A percentile compares a stretch with the other conserved stretches of the same genome.
Conservation (phyloP, 2,329 filamentous ascomycete genomes). For the Calycina herbarum region DNA sequence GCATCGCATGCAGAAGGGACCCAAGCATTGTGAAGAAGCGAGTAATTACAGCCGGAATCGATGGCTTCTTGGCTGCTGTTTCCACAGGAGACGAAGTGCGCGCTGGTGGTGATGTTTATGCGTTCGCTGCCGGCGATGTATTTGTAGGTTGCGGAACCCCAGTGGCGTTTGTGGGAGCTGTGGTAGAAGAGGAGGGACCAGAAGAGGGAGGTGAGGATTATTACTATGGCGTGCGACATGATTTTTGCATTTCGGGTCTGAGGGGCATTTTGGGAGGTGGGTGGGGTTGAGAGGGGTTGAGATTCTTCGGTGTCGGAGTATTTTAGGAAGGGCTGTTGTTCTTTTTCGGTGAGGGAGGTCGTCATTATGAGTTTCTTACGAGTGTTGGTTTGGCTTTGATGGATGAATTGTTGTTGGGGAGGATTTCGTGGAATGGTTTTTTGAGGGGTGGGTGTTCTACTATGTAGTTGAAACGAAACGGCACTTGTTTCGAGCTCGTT, state of each 20-base stretch:
- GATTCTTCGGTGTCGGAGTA: neutral
- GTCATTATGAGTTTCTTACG: neutral
- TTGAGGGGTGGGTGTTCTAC: neutral
- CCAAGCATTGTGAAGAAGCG: neutral
- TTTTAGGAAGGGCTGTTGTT: neutral
- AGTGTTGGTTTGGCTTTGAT: neutral
- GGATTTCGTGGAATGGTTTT: neutral
- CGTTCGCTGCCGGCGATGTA: neutral
- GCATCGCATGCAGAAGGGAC: neutral
- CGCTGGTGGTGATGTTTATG: neutral
- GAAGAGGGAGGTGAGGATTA: neutral
- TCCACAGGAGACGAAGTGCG: neutral
- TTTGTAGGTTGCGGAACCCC: neutral
- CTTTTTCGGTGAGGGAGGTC: neutral
- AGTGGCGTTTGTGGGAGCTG: neutral
- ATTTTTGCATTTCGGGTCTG: neutral
- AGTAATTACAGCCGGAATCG: neutral
- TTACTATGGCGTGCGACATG: neutral
- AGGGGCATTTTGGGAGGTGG: neutral
- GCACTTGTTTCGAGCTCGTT: neutral
- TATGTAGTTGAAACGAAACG: slow-evolving; percentile 3
- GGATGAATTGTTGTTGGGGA: neutral
- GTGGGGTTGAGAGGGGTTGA: neutral
- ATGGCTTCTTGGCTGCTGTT: neutral
- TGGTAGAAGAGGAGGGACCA: neutral